Evolutionary conservation across 352 stramenopile species (phyloP).

Genomic region (Phytophthora rubi): DNA sequence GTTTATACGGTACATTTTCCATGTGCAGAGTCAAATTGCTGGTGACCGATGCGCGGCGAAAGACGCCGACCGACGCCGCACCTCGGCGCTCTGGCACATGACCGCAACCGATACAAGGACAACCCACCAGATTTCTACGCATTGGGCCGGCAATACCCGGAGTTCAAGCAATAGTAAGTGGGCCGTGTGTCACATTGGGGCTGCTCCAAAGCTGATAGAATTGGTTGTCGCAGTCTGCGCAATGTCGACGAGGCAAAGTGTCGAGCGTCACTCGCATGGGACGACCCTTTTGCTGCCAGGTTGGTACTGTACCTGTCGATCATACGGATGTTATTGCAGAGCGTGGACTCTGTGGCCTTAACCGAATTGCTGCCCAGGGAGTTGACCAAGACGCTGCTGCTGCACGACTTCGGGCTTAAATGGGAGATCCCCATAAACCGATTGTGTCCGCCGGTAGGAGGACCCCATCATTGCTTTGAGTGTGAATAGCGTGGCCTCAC

Average conservation of each 20-base stretch:
- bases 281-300: conserved; percentile 79
- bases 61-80: conserved; percentile 63
- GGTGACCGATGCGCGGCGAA: conserved; percentile 47
- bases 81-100: conserved; percentile 67
- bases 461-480: not conserved
- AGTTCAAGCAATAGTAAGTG: conserved; percentile 72
- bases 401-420: conserved; percentile 90
- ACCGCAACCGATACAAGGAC: conserved; percentile 77
- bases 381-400: conserved; percentile 92
- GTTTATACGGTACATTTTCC: conserved; percentile 5
- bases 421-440: conserved; percentile 92
- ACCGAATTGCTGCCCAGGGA: conserved; percentile 60
- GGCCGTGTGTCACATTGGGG: not conserved
- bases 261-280: conserved; percentile 70
- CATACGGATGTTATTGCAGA: not conserved
- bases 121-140: conserved; percentile 79
- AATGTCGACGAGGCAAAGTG: conserved; percentile 68
- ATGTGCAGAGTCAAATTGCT: not conserved
- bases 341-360: conserved; percentile 9
- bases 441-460: conserved; percentile 93
- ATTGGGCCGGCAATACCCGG: conserved; percentile 64
- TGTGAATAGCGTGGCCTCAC: not conserved
- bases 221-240: conserved; percentile 45
- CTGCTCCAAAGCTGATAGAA: not conserved
- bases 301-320: conserved; percentile 15